Evolutionary conservation across 164 flowering plant genomes (phyloP), one percentile per base, ranked within the genome.

Genomic region (Santalum album): DNA sequence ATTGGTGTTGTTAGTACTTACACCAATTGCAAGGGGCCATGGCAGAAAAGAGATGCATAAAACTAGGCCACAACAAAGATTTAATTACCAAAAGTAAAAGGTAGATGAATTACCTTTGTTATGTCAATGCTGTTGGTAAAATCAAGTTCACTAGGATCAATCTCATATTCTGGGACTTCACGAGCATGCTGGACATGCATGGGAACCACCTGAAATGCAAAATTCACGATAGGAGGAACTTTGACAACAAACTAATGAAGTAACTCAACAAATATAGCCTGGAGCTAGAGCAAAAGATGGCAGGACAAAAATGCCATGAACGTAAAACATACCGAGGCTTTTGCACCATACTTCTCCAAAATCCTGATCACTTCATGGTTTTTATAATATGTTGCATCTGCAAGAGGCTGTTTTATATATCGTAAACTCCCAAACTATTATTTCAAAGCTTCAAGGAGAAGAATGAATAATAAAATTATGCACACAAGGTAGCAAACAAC

Each of bases 81-180:
- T n/a, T n/a, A n/a, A 29, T 29, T 9, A 4, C 12, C 7, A 38
- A 15, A 15, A 9, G 40, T 2, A 15, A 12, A 52, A 19, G 40
- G 26, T 47, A 3, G 49, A 35, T 2, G 19, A 38, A n/a, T 56
- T 68, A 92, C 99, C 96, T 92, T 92, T 7, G 80, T 73, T 59
- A 92, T 72, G 34, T 80, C 76, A 18, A 75, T 73, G 51, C 95
- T 87, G 61, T 82, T 72, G 1, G 83, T 71, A 60, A 89, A 87
- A 72, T 92, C 97, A 61, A 92, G 76, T 65, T 87, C 97, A 7
- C 45, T 59, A 12, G 90, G 70, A 68, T 80, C 74, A 69, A 92
- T 92, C 69, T 92, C 97, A 65, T 89, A 92, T 54, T 92, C 96
- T 51, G 99, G 97, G 42, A 92, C 83, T 66, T 92, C 92, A 44